Percentiles rank a stretch among this genome's conserved stretches.
Conservation (phyloP, 192 early-diverging fungal species). For the Coemansia sp. region DNA sequence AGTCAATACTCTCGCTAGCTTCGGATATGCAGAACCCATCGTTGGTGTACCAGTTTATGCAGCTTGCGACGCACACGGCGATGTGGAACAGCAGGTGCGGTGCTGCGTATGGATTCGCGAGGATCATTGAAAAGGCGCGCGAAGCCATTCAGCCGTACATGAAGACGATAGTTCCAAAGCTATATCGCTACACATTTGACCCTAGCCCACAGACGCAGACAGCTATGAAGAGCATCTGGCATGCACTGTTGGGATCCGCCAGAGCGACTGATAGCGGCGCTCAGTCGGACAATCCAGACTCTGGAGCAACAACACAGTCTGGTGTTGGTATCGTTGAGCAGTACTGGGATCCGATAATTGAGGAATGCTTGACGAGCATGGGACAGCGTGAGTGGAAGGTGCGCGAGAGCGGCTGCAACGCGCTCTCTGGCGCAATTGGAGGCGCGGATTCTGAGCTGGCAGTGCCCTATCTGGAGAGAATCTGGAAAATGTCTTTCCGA, state of each 20-base stretch:
- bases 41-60: conserved; percentile 92
- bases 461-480: conserved; percentile 66
- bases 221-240: conserved; percentile 92
- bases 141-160: conserved; percentile 80
- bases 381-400: conserved; percentile 83
- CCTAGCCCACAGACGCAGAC: conserved; percentile 83
- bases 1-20: conserved; percentile 84
- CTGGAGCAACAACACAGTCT: background rate
- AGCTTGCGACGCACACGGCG: conserved; percentile 87
- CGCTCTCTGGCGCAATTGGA: conserved; percentile 29
- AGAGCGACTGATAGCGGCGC: background rate
- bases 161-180: conserved; percentile 71
- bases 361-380: conserved; percentile 74
- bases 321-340: conserved; percentile 21
- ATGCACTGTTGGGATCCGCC: conserved; percentile 64
- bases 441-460: conserved; percentile 26
- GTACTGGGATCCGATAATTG: conserved; percentile 68
- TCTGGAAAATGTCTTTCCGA: conserved; percentile 91
- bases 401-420: conserved; percentile 73
- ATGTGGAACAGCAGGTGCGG: conserved; percentile 89
- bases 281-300: background rate
- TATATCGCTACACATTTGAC: conserved; percentile 91
- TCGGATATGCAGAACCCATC: conserved; percentile 93
- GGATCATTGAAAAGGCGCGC: conserved; percentile 76
- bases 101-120: conserved; percentile 83